A percentile compares a stretch with the other conserved stretches of the same genome.
These are phyloP conservation scores for Populus nigra DNA, from an alignment of 345 rosid species.

Conservation along the genomic window DNA sequence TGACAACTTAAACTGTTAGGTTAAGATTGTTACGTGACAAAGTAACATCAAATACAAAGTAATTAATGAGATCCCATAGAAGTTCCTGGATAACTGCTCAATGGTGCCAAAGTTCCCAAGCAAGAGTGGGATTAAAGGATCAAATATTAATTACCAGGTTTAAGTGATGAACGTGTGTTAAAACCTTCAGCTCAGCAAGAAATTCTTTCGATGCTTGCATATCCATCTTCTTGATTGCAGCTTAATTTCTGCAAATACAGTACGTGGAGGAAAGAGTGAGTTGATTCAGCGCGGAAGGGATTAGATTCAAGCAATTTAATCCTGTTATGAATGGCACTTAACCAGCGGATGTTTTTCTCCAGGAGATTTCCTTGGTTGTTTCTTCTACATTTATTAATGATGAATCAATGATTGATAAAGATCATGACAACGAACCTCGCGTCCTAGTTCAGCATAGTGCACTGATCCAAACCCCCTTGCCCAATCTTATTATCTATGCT, in stretches of 20 bases:
- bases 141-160: slow-evolving; percentile 59
- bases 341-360: too few relatives aligned
- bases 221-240: slow-evolving; percentile 98
- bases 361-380: background rate
- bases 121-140: background rate
- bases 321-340: background rate
- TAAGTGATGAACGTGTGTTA: slow-evolving; percentile 88
- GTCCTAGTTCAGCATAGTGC: slow-evolving; percentile 84
- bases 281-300: background rate
- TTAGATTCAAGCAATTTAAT: background rate
- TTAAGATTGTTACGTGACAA: too few relatives aligned
- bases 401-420: background rate
- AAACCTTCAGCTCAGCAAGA: slow-evolving; percentile 83
- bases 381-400: background rate
- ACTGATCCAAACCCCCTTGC: slow-evolving; percentile 90
- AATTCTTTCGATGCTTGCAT: slow-evolving; percentile 94
- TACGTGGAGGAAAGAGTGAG: background rate
- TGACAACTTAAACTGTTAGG: too few relatives aligned
- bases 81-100: background rate
- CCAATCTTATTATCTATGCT: slow-evolving; percentile 84
- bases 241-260: slow-evolving; percentile 59
- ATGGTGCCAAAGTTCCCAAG: background rate
- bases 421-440: slow-evolving; percentile 58
- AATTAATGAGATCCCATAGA: too few relatives aligned
- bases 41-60: too few relatives aligned